Conservation (phyloP, 768 basidiomycete genomes). For the Hemileccinum rubropunctum region DNA sequence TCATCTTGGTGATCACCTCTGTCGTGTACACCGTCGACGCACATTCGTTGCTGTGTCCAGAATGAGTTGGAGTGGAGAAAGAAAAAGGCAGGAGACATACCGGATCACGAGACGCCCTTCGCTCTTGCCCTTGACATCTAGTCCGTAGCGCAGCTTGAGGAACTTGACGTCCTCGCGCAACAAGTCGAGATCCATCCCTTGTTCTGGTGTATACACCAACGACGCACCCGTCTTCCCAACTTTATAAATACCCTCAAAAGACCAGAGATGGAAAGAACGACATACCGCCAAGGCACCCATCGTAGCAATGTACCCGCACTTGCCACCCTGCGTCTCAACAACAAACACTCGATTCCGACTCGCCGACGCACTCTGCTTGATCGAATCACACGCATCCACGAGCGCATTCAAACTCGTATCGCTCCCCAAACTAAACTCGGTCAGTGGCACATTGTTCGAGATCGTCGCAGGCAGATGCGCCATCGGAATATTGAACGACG, state of each 20-base stretch:
- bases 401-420: conserved; percentile 98
- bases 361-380: conserved; percentile 97
- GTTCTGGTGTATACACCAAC: conserved; percentile 92
- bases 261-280: conserved; percentile 7
- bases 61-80: background rate
- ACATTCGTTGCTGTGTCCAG: conserved; percentile 73
- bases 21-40: conserved; percentile 90
- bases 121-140: conserved; percentile 85
- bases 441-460: conserved; percentile 97
- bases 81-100: conserved; percentile 41
- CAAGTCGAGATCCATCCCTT: conserved; percentile 79
- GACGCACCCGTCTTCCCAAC: conserved; percentile 76
- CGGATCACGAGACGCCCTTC: conserved; percentile 93
- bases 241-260: background rate
- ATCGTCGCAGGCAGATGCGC: conserved; percentile 95
- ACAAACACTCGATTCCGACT: conserved; percentile 96
- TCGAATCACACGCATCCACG: conserved; percentile 96
- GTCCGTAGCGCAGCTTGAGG: conserved; percentile 77
- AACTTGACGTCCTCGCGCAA: conserved; percentile 84
- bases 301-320: conserved; percentile 93
- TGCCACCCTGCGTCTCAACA: conserved; percentile 96
- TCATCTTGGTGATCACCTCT: conserved; percentile 87
- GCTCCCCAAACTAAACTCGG: conserved; percentile 92
- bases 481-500: conserved; percentile 94
- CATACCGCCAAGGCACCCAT: conserved; percentile 94